Base-by-base conservation (phyloP, 441 rosid species). In the Codiaeum variegatum region DNA sequence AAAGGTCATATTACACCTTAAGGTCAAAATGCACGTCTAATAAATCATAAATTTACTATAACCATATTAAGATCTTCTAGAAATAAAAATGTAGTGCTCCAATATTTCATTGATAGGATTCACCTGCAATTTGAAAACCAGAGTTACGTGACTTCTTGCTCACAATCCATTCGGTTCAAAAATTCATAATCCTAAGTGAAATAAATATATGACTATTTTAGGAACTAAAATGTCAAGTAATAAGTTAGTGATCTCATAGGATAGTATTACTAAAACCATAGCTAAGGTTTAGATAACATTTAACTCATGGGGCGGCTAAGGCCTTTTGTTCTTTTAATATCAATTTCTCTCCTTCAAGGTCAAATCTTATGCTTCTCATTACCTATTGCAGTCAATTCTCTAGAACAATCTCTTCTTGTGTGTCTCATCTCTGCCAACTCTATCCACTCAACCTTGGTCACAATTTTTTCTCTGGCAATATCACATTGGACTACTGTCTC, bases 71-170 rank as follows among this genome's bases (percentile, higher is more conserved):
- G 32, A 72, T 70, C 80, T 24, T 70, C n/a, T n/a, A n/a, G n/a
- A n/a, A n/a, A n/a, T n/a, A n/a, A n/a, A n/a, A n/a, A n/a, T n/a
- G n/a, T n/a, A n/a, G n/a, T n/a, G 84, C 26, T 24, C 12, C 34
- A 69, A 58, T 32, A 34, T 3, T 34, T 71, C 84, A 15, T 85
- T 84, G 88, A 42, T 71, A 3, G 88, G 88, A 1, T 86, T 85
- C 67, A 73, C 79, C 29, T 85, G 88, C 73, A 24, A 71, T 47
- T 72, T 80, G 11, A 9, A 65, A 0, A 82, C 77, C 62, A 82
- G 88, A 47, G 86, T 85, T 74, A 69, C 77, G n/a, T 63, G 58
- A 51, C 83, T 85, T 46, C 82, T 85, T 59, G 77, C 81, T 29
- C 79, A 85, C 66, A 67, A 67, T 62, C 79, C n/a, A n/a, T n/a